Evolutionary conservation across 495 filamentous ascomycete genomes (phyloP).

Genomic region (Amniculicola lignicola): DNA sequence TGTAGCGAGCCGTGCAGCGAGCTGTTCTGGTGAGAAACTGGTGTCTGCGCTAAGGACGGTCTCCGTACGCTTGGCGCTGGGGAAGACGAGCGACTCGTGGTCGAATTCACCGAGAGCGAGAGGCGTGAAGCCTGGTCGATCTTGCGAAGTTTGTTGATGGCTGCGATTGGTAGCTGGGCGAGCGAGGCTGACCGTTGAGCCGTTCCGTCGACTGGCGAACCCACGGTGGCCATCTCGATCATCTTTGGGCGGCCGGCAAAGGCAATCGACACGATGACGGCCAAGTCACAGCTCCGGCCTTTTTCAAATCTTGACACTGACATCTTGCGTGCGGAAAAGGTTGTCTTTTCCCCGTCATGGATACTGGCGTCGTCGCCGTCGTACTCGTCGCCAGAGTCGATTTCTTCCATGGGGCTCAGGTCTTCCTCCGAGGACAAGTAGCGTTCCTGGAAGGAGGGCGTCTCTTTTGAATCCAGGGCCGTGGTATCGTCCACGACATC

Average conservation of each 20-base stretch:
- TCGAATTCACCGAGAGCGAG: slow-evolving; percentile 6
- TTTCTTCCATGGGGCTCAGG: slow-evolving; percentile 29
- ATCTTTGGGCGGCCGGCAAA: slow-evolving; percentile 31
- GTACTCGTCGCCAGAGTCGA: slow-evolving; percentile 14
- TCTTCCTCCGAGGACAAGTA: slow-evolving; percentile 35
- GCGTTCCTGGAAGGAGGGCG: slow-evolving; percentile 24
- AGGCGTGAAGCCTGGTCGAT: slow-evolving; percentile 9
- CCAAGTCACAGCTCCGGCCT: slow-evolving; percentile 29
- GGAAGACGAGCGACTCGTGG: slow-evolving; percentile 14
- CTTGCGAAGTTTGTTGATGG: slow-evolving; percentile 16
- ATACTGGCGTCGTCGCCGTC: slow-evolving; percentile 22
- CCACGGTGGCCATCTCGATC: slow-evolving; percentile 21
- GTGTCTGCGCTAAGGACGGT: slow-evolving; percentile 2
- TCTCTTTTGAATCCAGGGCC: slow-evolving; percentile 16
- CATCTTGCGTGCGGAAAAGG: slow-evolving; percentile 19
- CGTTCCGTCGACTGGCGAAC: slow-evolving; percentile 21
- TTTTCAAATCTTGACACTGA: slow-evolving; percentile 18
- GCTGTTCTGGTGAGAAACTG: slow-evolving; percentile 12
- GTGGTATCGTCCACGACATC: slow-evolving; percentile 14
- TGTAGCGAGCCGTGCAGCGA: slow-evolving; percentile 9
- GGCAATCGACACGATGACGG: slow-evolving; percentile 31
- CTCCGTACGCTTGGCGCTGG: slow-evolving; percentile 11
- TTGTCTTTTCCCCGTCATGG: slow-evolving; percentile 14
- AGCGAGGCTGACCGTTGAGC: slow-evolving; percentile 28
- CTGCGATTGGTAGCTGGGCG: slow-evolving; percentile 20